phyloP scores from a whole-genome alignment of 2,329 filamentous ascomycete genomes.

The Aspergillus chevalieri region DNA sequence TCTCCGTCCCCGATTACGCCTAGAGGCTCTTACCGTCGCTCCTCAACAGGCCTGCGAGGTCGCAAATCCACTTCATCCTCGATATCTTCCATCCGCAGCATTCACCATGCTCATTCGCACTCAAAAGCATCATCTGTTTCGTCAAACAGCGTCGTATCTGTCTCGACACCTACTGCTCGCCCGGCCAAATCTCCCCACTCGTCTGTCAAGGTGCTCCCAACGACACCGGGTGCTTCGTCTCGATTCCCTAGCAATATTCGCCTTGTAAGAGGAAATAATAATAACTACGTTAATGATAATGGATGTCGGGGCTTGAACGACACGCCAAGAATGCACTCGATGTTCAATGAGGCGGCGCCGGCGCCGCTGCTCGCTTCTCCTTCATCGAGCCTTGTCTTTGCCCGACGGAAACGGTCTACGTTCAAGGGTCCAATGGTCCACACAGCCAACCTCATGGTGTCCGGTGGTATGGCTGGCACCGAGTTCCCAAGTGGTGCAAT shows the following conservation, averaged over 20 bases:
- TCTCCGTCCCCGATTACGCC: conserved; percentile 86
- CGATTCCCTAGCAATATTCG: conserved; percentile 82
- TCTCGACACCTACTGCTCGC: conserved; percentile 60
- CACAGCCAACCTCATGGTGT: conserved; percentile 29
- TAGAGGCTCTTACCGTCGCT: conserved; percentile 74
- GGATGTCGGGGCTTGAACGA: conserved; percentile 22
- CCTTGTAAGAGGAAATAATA: conserved; percentile 56
- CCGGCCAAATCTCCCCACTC: conserved; percentile 72
- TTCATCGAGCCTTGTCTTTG: conserved; percentile 40
- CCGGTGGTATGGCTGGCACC: conserved; percentile 29
- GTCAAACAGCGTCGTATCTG: conserved; percentile 67
- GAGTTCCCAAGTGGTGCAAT: conserved; percentile 26
- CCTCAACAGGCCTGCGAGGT: conserved; percentile 76
- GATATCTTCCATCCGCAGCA: conserved; percentile 84
- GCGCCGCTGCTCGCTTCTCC: conserved; percentile 33
- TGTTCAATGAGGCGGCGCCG: conserved; percentile 35
- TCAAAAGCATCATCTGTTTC: conserved; percentile 93
- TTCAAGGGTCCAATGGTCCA: conserved; percentile 43
- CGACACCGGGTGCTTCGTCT: conserved; percentile 66
- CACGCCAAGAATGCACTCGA: conserved; percentile 19
- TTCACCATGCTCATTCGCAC: conserved; percentile 82
- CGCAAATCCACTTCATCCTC: conserved; percentile 95
- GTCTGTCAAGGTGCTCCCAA: conserved; percentile 90
- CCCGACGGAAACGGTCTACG: conserved; percentile 39
- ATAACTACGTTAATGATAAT: conserved; percentile 3